Evolutionary conservation across 2,329 filamentous ascomycete species (phyloP).

Genomic region (Calonectria pauciramosa): DNA sequence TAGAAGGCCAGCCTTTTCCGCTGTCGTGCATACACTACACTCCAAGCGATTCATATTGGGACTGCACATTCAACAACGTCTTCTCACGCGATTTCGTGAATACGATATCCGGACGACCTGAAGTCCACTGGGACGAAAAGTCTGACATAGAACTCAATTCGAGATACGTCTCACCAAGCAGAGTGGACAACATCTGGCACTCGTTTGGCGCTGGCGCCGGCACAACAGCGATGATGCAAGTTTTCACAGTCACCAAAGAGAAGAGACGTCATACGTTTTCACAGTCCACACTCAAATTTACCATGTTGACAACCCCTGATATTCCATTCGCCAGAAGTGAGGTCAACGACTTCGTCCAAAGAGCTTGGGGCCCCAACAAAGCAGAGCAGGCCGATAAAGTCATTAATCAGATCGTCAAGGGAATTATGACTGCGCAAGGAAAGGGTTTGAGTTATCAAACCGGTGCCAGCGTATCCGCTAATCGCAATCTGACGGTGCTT

Average conservation of each 20-base stretch:
- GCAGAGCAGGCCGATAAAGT: neutral
- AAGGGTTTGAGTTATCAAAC: neutral
- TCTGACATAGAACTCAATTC: neutral
- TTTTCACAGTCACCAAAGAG: neutral
- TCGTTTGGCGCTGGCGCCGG: neutral
- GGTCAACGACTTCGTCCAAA: neutral
- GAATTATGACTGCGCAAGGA: neutral
- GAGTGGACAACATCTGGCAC: neutral
- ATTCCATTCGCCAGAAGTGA: neutral
- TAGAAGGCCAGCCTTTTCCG: neutral
- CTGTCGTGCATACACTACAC: neutral
- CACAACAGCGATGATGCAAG: neutral
- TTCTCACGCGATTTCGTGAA: neutral
- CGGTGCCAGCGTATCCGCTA: neutral
- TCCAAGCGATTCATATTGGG: neutral
- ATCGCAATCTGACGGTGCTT: neutral
- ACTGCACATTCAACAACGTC: neutral
- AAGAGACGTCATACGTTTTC: neutral
- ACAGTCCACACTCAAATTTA: neutral
- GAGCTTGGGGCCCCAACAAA: neutral
- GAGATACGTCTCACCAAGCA: neutral
- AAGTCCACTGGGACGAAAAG: neutral
- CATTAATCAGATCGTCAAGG: neutral
- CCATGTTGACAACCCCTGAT: neutral
- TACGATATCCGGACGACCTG: neutral